Base-by-base conservation (phyloP, 352 stramenopile genomes). In the Phytophthora macrochlamydospora region DNA sequence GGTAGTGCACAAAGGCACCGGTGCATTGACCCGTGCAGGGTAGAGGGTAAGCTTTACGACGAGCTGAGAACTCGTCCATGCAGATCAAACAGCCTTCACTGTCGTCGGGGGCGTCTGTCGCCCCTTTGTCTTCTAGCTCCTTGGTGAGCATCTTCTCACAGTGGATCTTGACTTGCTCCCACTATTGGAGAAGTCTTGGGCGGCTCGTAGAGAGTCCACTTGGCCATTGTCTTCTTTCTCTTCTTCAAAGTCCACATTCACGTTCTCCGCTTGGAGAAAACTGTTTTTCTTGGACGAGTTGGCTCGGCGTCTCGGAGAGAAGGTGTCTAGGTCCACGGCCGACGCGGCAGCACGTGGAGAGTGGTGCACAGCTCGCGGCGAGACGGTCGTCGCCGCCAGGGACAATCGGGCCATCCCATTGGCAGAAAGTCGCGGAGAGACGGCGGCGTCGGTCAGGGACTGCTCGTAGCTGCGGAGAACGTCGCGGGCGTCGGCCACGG, bases 31-130 rank as follows among this genome's bases (percentile, higher is more conserved):
- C 85, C 3, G 84, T 86, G 40, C 88, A 96, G 2, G 88, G 88
- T 32, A 96, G 60, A n/a, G 88, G 88, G 43, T 96, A 96, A 24
- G 88, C 85, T 60, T 93, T 93, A 14, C 88, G 81, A 49, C 87
- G 71, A 14, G 82, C 85, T 42, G 86, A 92, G 79, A 96, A 96
- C 68, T 96, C 87, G 66, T 96, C 88, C 88, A 96, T 96, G 55
- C 88, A 96, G 53, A 96, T 96, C 4, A 96, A 59, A 65, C 88
- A 94, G 9, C 85, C 83, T 51, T 82, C 73, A 24, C 46, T 65
- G n/a, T 83, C 76, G 14, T 75, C 66, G 4, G 54, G 28, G 7
- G 56, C 51, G 14, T 75, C 60, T 24, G 18, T 24, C 2, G 37
- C 59, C 13, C 49, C 60, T 24, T 73, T 73, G 43, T 72, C 66